Conservation (phyloP, 2,329 filamentous ascomycete genomes). For the Purpureocillium lavendulum region DNA sequence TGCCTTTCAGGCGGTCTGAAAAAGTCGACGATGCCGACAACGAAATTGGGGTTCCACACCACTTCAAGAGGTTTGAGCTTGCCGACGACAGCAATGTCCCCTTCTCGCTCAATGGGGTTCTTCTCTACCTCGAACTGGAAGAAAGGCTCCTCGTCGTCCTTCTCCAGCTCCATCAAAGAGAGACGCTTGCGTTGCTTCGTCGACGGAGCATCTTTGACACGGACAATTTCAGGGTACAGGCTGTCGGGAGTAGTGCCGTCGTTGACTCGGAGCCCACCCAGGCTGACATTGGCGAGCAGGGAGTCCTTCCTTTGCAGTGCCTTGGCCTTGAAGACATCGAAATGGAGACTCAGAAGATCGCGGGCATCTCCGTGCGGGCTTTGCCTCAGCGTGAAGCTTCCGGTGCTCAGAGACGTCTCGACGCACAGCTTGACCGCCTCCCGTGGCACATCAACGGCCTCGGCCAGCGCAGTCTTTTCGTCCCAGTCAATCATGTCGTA, state of each 20-base stretch:
- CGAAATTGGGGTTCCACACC: conserved; percentile 92
- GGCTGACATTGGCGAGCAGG: conserved; percentile 75
- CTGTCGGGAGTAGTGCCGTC: conserved; percentile 91
- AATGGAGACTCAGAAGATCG: conserved; percentile 84
- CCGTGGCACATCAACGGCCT: conserved; percentile 80
- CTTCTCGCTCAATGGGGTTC: conserved; percentile 86
- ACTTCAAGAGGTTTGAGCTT: conserved; percentile 95
- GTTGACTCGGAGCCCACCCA: conserved; percentile 88
- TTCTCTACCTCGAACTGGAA: conserved; percentile 91
- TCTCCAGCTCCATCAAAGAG: conserved; percentile 46
- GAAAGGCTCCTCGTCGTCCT: conserved; percentile 59
- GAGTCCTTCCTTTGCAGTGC: conserved; percentile 87
- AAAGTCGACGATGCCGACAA: conserved; percentile 86
- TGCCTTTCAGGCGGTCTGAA: conserved; percentile 94
- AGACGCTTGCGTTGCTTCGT: conserved; percentile 36
- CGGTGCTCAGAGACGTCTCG: conserved; percentile 86
- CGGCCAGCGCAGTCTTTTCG: conserved; percentile 82
- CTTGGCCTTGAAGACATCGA: conserved; percentile 89
- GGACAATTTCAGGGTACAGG: conserved; percentile 89
- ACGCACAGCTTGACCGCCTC: conserved; percentile 91
- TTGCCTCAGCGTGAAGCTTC: conserved; percentile 89
- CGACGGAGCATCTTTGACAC: conserved; percentile 78
- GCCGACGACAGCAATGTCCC: conserved; percentile 81
- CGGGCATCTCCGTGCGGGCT: conserved; percentile 51
- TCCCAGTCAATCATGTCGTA: conserved; percentile 98